A percentile compares a stretch with the other conserved stretches of the same genome.
Conservation (phyloP, 2,329 filamentous ascomycete species). For the Penicillium sp. region DNA sequence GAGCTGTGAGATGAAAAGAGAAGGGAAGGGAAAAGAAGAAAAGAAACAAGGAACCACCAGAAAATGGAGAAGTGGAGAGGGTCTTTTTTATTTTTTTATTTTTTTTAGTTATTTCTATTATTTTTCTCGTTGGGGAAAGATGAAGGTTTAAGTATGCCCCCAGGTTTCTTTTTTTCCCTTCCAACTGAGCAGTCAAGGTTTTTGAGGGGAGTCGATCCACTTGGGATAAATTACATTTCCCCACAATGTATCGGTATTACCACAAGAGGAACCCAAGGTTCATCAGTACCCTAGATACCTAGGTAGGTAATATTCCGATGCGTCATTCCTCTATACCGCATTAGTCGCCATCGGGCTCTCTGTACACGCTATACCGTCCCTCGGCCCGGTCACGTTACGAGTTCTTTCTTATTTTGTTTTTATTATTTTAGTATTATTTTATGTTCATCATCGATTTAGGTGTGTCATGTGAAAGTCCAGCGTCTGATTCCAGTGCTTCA, state of each 20-base stretch:
- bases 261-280: too few relatives aligned
- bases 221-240: background rate
- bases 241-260: background rate
- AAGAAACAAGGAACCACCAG: background rate
- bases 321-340: too few relatives aligned
- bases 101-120: background rate
- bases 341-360: background rate
- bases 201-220: background rate
- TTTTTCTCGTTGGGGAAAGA: conserved; percentile 23
- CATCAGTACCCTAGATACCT: too few relatives aligned
- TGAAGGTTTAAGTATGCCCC: conserved; percentile 34
- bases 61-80: conserved; percentile 26
- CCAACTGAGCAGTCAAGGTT: conserved; percentile 1
- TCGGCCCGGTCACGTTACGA: conserved; percentile 25
- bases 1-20: conserved; percentile 4
- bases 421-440: too few relatives aligned
- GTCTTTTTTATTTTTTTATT: conserved; percentile 16
- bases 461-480: too few relatives aligned
- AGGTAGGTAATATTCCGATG: too few relatives aligned
- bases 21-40: background rate
- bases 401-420: background rate
- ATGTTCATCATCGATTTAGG: too few relatives aligned
- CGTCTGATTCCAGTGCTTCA: too few relatives aligned
- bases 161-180: conserved; percentile 13
- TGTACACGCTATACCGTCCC: background rate